Evolutionary conservation across 768 basidiomycete genomes (phyloP), one percentile per base, ranked within the genome.

Genomic region (Leccinellum luteum): DNA sequence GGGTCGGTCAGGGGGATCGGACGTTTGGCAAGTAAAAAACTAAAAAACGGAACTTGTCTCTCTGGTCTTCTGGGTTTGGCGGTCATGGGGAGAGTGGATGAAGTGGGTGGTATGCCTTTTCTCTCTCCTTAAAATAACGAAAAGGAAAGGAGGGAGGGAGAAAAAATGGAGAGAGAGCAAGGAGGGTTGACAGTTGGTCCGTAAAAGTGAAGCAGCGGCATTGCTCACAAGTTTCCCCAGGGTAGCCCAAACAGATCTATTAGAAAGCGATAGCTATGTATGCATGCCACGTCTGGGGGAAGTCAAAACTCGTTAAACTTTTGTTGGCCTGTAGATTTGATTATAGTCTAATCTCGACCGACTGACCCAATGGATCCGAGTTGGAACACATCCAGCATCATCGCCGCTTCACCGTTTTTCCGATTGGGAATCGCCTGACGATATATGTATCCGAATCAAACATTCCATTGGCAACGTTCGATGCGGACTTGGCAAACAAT

Each of bases 1-100:
- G 79, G 38, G 74, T 83, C 6, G 76, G 77, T 15, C 69, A 65
- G 52, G 64, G 71, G 10, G 65, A 66, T 19, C 60, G 60, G 43
- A 23, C 59, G 7, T 57, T 28, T 13, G 43, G 8, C 44, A 59
- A 58, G 47, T 60, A 23, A 30, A 63, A 41, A n/a, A 31, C 31
- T 12, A 10, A 41, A 19, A n/a, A 41, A 41, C 10, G 41, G n/a
- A 12, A 41, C 41, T 41, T 41, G 41, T 38, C 35, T n/a, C 17
- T n/a, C 15, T 35, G 32, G 31, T 13, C 31, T 32, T 32, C 12
- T 17, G 41, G 41, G 43, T 44, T 44, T 7, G 5, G 43, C 14
- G n/a, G 35, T 6, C 1, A 9, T 44, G 13, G 19, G 13, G 5
- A 19, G 43, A 19, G 41, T 43, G 41, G n/a, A n/a, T n/a, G n/a